Evolutionary conservation across 768 basidiomycete genomes (phyloP), one percentile per base, ranked within the genome.

Genomic region (Xerocomellus dryophilus): DNA sequence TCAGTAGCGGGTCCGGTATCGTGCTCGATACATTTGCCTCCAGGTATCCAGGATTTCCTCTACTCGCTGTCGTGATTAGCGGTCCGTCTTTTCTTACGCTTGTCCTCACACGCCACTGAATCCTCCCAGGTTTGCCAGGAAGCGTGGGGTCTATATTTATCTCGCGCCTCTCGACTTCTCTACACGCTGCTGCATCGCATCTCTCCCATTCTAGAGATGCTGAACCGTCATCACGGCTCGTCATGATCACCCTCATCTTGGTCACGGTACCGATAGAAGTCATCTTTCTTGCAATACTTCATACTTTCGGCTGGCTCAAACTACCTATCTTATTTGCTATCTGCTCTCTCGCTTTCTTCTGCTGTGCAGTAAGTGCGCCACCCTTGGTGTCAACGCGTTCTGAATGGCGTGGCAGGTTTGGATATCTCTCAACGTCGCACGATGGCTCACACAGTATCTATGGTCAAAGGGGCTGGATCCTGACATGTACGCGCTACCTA

Each of bases 21-120:
- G 88, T 98, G 0, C 82, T 99, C 10, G 93, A 98, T 62, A 79
- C 81, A 43, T 97, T 95, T 59, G 94, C 96, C 7, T 86, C 84
- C 59, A 78, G 82, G 34, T 98, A 93, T 61, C 81, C 87, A 52
- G 95, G 92, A 2, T 98, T 90, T 65, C 93, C 90, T 0, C 71
- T 98, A 1, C 76, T 99, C 14, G 88, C 90, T 1, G 82, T 95
- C 12, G 90, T 93, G 3, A 89, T 97, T 56, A 90, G 90, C 31
- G 93, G 93, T 85, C 63, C 44, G 70, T 6, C 4, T 3, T 17
- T 35, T 15, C 18, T 51, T 23, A 21, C 23, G 34, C 32, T 35
- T 11, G 25, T 40, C 42, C 34, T 29, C 20, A 36, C 46, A 43
- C 46, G 6, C 34, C 38, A 25, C 51, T 46, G 27, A 53, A 27